Conservation (phyloP, 2,329 filamentous ascomycete species). For the Fusarium coicis region DNA sequence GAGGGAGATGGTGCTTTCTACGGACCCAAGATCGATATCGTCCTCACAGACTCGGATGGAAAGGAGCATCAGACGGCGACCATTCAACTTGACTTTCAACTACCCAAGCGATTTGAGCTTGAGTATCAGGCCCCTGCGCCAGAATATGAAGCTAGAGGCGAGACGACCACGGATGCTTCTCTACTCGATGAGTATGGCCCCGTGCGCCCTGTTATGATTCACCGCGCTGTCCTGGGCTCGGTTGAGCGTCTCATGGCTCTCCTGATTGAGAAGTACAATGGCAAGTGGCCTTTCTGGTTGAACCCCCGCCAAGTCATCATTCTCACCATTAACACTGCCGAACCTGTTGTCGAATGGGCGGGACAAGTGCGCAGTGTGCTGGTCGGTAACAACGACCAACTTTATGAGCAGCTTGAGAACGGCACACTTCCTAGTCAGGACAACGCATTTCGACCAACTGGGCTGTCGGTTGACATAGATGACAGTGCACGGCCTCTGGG, state of each 20-base stretch:
- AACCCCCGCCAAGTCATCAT: slow-evolving; percentile 82
- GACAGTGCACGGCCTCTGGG: slow-evolving; percentile 69
- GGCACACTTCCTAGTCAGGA: slow-evolving; percentile 48
- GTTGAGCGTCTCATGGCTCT: slow-evolving; percentile 87
- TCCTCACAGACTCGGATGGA: slow-evolving; percentile 80
- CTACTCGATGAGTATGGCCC: slow-evolving; percentile 64
- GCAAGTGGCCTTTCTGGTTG: slow-evolving; percentile 88
- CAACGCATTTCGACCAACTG: slow-evolving; percentile 65
- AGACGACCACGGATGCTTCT: slow-evolving; percentile 60
- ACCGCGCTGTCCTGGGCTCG: slow-evolving; percentile 85
- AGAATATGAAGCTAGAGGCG: slow-evolving; percentile 66
- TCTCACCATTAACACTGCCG: slow-evolving; percentile 74
- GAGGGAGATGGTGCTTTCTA: slow-evolving; percentile 90
- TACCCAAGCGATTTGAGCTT: slow-evolving; percentile 83
- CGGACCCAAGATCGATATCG: slow-evolving; percentile 90
- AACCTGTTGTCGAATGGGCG: slow-evolving; percentile 62
- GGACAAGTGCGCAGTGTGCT: slow-evolving; percentile 61
- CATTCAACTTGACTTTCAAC: slow-evolving; percentile 89
- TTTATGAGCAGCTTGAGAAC: slow-evolving; percentile 49
- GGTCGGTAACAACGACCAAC: slow-evolving; percentile 55
- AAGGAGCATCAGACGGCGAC: slow-evolving; percentile 92
- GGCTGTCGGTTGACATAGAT: slow-evolving; percentile 77
- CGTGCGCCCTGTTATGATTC: slow-evolving; percentile 80
- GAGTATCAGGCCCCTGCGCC: slow-evolving; percentile 78
- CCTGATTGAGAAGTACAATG: slow-evolving; percentile 83